Percentiles rank a stretch among this genome's conserved stretches.
Conservation (phyloP, 257 asterid genomes). For the Parsonsia alboflavescens region DNA sequence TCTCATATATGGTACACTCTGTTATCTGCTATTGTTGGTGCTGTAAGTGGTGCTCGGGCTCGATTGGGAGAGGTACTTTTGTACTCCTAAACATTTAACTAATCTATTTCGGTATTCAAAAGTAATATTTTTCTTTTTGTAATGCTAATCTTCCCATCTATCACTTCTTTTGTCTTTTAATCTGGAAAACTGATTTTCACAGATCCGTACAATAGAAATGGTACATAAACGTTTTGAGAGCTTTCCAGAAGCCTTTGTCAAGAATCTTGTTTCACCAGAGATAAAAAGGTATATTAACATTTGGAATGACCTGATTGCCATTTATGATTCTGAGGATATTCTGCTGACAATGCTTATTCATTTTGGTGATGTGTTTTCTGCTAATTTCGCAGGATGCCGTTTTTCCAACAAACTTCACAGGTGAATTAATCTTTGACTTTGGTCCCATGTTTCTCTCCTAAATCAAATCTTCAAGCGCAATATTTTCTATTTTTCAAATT, state of each 20-base stretch:
- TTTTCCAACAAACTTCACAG: constrained; percentile 58
- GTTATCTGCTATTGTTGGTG: constrained; percentile 92
- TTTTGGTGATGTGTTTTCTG: constrained; percentile 17
- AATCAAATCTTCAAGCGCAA: not conserved
- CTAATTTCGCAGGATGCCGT: constrained; percentile 59
- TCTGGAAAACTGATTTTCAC: constrained; percentile 18
- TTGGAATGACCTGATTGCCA: not conserved
- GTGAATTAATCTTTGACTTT: constrained; percentile 28
- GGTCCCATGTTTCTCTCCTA: not conserved
- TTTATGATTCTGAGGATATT: not conserved
- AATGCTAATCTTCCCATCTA: not conserved
- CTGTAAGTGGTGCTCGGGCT: constrained; percentile 92
- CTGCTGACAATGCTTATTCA: not conserved
- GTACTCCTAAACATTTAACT: not conserved
- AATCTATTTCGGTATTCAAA: constrained; percentile 8
- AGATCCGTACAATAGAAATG: constrained; percentile 97
- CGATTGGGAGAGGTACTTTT: constrained; percentile 87
- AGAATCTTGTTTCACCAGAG: constrained; percentile 67
- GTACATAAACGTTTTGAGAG: constrained; percentile 95
- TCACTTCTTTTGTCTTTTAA: constrained; percentile 9
- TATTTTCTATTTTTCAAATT: not conserved
- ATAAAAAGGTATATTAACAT: constrained; percentile 50
- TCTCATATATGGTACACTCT: constrained; percentile 91
- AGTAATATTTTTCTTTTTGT: constrained; percentile 9
- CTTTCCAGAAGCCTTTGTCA: constrained; percentile 92